Evolutionary conservation across 1,284 basidiomycete genomes (phyloP), one percentile per base, ranked within the genome.

Genomic region (Fistulinella staudtii): DNA sequence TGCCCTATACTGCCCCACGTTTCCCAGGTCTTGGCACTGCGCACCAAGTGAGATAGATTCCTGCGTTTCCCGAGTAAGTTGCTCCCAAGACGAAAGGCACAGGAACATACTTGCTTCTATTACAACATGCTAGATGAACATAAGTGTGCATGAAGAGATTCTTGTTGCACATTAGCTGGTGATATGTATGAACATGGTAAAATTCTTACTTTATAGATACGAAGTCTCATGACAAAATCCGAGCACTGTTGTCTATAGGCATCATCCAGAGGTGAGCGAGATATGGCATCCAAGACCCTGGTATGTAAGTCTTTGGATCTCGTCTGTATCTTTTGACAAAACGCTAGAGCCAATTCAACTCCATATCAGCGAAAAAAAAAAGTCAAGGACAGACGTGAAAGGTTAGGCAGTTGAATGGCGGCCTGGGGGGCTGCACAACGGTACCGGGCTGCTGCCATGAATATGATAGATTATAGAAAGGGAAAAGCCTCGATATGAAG

Each of bases 111-210:
- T 35, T 20, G 34, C 41, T 5, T 21, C 17, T 9, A 29, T 40
- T 49, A 40, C 58, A 64, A 14, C 10, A 37, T 18, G 34, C 31
- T 15, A 63, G 11, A 41, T 65, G 61, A 17, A 49, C 30, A 36
- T 50, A 65, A 5, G 47, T 54, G 33, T 60, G 37, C 45, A 60
- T 41, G 20, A 61, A 59, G 23, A 65, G 45, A 42, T 53, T n/a
- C 59, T 60, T 39, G 40, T 30, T 17, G 18, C 5, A 17, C 10
- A 41, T 60, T 39, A 58, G 38, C 14, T 22, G 22, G 28, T 22
- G 6, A 10, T 23, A n/a, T 15, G 18, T 2, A 8, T 11, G 41
- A 36, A 20, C 5, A 34, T 27, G 10, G 18, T 43, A 5, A 3
- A 15, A 23, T n/a, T 20, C 45, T 48, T 28, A 65, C 58, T 35